Evolutionary conservation across 176 grass and related monocot species (phyloP), one percentile per base, ranked within the genome.

Genomic region (Zoysia pacifica): DNA sequence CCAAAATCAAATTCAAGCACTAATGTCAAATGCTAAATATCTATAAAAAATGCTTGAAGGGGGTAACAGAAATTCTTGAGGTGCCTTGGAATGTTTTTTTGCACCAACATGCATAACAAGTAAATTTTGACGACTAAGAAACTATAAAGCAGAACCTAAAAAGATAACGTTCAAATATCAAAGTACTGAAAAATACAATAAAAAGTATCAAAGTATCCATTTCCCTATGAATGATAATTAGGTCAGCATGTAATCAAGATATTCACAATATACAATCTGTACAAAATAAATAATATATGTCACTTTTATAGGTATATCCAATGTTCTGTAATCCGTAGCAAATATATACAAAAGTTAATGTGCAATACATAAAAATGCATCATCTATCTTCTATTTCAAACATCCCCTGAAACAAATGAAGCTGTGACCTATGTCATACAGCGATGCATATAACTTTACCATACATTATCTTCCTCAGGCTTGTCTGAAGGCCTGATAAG

Each of bases 391-490:
- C 37, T 14, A 16, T 88, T 62, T 47, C 40, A 79, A 74, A 81
- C 14, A 41, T 28, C 28, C 28, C 28, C 28, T 28, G 28, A 28
- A 28, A 28, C 28, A 28, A 28, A 28, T 28, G 28, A 28, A 28
- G 28, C 28, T 28, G 28, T 28, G 28, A 0, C 28, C 28, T 28
- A 28, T 28, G 28, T 18, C 40, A 16, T 28, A 28, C 37, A 15
- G 18, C 6, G 16, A 45, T 45, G 6, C 6, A 45, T 45, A 45
- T 48, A 41, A 14, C 36, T 0, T 18, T 28, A 78, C 88, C 79
- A 97, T 69, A 94, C 90, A 74, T 72, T 86, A 74, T 91, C 83
- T 43, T 89, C 91, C 71, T 98, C 84, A 60, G 95, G 88, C 88
- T 93, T 94, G 56, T 81, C 83, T 79, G 84, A 80, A 73, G 95